Base-by-base conservation (phyloP, 148 eudicot species). In the Cornus controversa region DNA sequence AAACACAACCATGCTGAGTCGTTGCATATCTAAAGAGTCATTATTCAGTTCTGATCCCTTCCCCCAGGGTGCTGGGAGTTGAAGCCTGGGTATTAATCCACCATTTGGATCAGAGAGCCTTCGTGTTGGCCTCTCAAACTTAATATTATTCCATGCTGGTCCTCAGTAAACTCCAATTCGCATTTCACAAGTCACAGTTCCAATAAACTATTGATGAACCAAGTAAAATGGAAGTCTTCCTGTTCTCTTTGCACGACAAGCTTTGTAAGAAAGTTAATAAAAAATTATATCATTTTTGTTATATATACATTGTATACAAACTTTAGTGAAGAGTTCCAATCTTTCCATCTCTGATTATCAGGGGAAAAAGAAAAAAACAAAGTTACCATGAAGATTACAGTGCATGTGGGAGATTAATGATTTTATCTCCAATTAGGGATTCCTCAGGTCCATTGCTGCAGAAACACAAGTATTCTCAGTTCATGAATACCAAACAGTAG, bases 371-470 rank as follows among this genome's bases (percentile, higher is more conserved):
- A 34, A 53, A 22, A 22, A 18, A 47, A 10, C 10, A 69, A 2
- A 15, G 45, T 40, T 60, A 60, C 24, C 23, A 26, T 24, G 26
- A 47, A 34, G 54, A 24, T 71, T 69, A 83, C 40, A 70, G 54
- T 1, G 83, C 75, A 29, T 77, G 90, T 40, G 93, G 75, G 58
- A 93, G 82, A 82, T 87, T 77, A 40, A 93, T 71, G 64, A 69
- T 83, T 79, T 79, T 84, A 34, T 87, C 87, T 15, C 69, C 83
- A 16, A 73, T 24, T 53, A 82, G 74, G 37, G 53, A 70, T 74
- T 87, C 90, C 77, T 93, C 97, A 15, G 81, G 80, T 53, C 93
- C 95, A 83, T 93, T 85, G 79, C 97, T 90, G 92, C 89, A 83
- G 24, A 50, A 79, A 75, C 24, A 76, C 36, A 71, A 6, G 50